Evolutionary conservation across 2,329 filamentous ascomycete genomes (phyloP).

Genomic region (Fusarium incarnatum): DNA sequence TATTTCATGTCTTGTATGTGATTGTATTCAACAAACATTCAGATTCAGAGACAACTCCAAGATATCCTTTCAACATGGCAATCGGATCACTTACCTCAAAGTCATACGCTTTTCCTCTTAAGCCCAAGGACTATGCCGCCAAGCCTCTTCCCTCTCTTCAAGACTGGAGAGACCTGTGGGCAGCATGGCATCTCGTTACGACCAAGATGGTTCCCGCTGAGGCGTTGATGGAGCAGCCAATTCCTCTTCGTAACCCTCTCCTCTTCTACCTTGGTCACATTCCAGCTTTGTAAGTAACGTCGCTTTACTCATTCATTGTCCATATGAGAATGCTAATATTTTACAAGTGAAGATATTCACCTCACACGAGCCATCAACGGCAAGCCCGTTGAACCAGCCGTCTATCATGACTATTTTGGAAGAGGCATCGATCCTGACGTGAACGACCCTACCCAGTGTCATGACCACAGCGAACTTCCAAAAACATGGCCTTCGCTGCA

Average conservation of each 20-base stretch:
- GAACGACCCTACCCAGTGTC: neutral
- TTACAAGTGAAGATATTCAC: neutral
- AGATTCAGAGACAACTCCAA: neutral
- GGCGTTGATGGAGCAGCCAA: neutral
- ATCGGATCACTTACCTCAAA: neutral
- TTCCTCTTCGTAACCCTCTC: neutral
- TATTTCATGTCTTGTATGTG: neutral
- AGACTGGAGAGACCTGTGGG: constrained; percentile 1
- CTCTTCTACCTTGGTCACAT: constrained; percentile 3
- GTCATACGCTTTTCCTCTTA: constrained; percentile 30
- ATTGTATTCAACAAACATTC: neutral
- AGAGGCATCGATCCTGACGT: constrained; percentile 1
- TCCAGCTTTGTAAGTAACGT: neutral
- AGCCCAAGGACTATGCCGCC: neutral
- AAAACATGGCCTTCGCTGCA: neutral
- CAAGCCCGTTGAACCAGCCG: neutral
- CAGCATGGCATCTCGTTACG: constrained; percentile 2
- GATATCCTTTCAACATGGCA: constrained; percentile 2
- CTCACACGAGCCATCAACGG: neutral
- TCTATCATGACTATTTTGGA: neutral
- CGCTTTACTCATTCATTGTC: neutral
- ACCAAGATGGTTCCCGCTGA: constrained; percentile 1
- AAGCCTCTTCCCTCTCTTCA: neutral
- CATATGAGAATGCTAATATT: neutral
- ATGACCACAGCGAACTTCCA: constrained; percentile 5